Evolutionary conservation across 1,284 basidiomycete genomes (phyloP), one percentile per base, ranked within the genome.

Genomic region (Phellopilus nigrolimitatus): DNA sequence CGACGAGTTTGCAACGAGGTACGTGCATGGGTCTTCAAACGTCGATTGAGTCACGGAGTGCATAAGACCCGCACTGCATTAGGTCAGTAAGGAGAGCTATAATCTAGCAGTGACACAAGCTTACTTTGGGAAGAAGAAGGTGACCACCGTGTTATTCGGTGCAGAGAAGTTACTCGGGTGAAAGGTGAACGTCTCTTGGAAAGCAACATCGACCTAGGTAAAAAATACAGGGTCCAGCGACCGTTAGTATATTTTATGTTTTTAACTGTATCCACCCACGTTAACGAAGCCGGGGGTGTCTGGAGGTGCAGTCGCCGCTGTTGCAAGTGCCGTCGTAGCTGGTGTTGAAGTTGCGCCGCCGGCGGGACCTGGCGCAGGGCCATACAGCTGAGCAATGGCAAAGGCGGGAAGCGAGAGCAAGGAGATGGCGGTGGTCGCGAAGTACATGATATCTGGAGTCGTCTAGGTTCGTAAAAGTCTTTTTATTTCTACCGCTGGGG

Each of bases 21-120:
- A 69, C 5, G 70, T 72, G 63, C 79, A 81, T 13, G 79, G 78
- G 17, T 61, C 60, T 12, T 44, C 65, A 56, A 80, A 79, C 9
- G 71, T 67, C 13, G 73, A 75, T 60, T 81, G 77, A 1, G 79
- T 79, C 5, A 81, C 77, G 3, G 78, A 79, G 61, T 80, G 78
- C 3, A 64, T 27, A 10, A 71, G 31, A 4, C 54, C 57, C n/a
- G 51, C 49, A 52, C 67, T 66, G 30, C 48, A 39, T 37, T 31
- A 38, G 41, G 39, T 44, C 24, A 27, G 21, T 50, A 45, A 50
- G 21, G 25, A 12, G n/a, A n/a, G n/a, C n/a, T 24, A 45, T 17
- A 13, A 15, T 4, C 4, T 6, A n/a, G n/a, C 22, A 12, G 19
- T 19, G 12, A 21, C 19, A 38, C 30, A 24, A 10, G 62, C 72